These are phyloP conservation scores for Eucalyptus caleyi DNA, from an alignment of 345 rosid species.

Conservation along the genomic window DNA sequence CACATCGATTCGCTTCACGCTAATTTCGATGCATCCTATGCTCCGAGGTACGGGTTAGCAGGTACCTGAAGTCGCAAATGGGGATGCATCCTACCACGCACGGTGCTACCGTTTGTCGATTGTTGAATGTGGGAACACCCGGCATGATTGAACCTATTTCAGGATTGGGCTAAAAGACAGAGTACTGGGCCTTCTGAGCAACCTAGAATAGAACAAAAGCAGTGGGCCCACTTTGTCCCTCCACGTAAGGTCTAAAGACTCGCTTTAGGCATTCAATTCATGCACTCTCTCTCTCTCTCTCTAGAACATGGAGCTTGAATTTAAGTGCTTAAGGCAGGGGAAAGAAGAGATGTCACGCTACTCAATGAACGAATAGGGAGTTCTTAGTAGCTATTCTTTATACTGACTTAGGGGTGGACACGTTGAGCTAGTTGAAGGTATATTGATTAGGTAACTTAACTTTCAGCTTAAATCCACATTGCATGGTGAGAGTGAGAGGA, in stretches of 20 bases:
- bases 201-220: background rate
- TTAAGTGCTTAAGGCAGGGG: background rate
- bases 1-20: background rate
- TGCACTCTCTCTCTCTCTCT: background rate
- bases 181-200: background rate
- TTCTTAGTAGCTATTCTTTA: background rate
- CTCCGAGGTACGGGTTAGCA: background rate
- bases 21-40: background rate
- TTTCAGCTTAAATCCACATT: background rate
- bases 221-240: background rate
- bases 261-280: background rate
- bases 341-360: background rate
- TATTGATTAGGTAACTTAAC: background rate
- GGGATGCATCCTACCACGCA: background rate
- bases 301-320: background rate
- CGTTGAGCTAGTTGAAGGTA: background rate
- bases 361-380: background rate
- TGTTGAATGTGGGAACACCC: background rate
- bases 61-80: background rate
- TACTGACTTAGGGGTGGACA: background rate
- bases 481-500: background rate
- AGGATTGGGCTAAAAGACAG: background rate
- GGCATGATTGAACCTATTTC: background rate
- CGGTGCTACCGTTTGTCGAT: background rate
- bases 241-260: background rate